Evolutionary conservation across 768 basidiomycete species (phyloP).

Genomic region (Dacryopinax primogenitus): DNA sequence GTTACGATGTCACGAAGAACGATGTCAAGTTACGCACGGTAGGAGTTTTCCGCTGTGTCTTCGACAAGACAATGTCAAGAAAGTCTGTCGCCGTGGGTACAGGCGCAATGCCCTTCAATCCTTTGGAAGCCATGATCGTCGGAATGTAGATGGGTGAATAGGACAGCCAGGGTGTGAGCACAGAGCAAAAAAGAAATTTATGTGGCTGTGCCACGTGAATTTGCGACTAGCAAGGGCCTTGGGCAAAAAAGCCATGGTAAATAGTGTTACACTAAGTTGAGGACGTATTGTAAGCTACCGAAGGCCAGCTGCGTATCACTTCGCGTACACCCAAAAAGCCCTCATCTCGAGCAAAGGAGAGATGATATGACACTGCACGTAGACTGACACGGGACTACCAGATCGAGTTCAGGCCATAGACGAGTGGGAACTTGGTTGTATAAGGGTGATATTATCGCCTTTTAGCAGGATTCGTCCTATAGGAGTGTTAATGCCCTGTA

Average conservation of each 20-base stretch:
- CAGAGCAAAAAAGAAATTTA: background rate
- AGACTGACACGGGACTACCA: background rate
- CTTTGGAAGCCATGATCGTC: conserved; percentile 57
- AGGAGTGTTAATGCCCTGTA: background rate
- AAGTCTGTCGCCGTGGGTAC: conserved; percentile 94
- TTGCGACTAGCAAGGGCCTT: too few species aligned
- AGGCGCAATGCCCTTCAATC: conserved; percentile 94
- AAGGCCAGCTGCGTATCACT: too few species aligned
- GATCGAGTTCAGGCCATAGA: background rate
- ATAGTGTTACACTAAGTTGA: background rate
- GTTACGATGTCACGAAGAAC: background rate
- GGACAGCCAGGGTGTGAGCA: background rate
- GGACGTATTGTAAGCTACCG: background rate
- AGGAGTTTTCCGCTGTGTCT: conserved; percentile 93
- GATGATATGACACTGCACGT: background rate
- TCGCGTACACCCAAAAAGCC: too few species aligned
- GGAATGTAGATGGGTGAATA: background rate
- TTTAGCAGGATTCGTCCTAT: conserved; percentile 89
- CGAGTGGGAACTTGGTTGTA: conserved; percentile 40
- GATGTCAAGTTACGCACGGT: conserved; percentile 42
- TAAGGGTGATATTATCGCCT: conserved; percentile 97
- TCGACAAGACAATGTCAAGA: conserved; percentile 83
- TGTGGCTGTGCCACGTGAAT: background rate
- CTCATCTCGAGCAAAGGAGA: too few species aligned
- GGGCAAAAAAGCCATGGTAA: too few species aligned